Evolutionary conservation across 306 rosid species (phyloP).

Genomic region (Trifolium subterraneum): DNA sequence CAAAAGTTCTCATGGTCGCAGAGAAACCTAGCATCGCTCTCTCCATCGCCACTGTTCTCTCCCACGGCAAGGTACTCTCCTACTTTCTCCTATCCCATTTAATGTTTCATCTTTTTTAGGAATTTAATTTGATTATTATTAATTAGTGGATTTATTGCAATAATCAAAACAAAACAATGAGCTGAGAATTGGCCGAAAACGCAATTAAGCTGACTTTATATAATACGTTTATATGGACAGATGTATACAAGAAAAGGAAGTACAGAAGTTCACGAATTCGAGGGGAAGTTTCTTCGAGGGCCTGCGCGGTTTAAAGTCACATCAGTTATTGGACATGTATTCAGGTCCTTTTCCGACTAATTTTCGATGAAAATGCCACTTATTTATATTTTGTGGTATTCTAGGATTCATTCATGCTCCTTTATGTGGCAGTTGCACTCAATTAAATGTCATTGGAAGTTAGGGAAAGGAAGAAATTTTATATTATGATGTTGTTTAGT

Average conservation of each 20-base stretch:
- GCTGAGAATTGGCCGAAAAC: background rate
- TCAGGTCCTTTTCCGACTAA: conserved; percentile 63
- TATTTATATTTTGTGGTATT: conserved; percentile 8
- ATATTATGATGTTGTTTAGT: conserved; percentile 18
- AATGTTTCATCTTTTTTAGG: background rate
- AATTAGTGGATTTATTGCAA: conserved; percentile 7
- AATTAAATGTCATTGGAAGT: conserved; percentile 1
- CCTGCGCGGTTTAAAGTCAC: conserved; percentile 76
- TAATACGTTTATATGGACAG: conserved; percentile 52
- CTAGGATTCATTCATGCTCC: background rate
- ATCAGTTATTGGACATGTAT: conserved; percentile 94
- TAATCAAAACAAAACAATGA: background rate
- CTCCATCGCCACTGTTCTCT: conserved; percentile 81
- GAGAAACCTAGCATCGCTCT: conserved; percentile 98
- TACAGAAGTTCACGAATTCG: conserved; percentile 87
- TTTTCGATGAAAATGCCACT: background rate
- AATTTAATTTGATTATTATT: conserved; percentile 4
- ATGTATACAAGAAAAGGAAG: conserved; percentile 88
- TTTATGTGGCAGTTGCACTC: background rate
- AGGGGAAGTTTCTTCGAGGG: conserved; percentile 66
- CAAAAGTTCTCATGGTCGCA: conserved; percentile 73
- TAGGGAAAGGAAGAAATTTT: conserved; percentile 14
- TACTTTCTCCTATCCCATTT: background rate
- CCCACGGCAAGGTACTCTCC: conserved; percentile 64
- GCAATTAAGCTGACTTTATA: conserved; percentile 21